phyloP scores from a whole-genome alignment of 73 alveolate species.

The Breviolum minutum region DNA sequence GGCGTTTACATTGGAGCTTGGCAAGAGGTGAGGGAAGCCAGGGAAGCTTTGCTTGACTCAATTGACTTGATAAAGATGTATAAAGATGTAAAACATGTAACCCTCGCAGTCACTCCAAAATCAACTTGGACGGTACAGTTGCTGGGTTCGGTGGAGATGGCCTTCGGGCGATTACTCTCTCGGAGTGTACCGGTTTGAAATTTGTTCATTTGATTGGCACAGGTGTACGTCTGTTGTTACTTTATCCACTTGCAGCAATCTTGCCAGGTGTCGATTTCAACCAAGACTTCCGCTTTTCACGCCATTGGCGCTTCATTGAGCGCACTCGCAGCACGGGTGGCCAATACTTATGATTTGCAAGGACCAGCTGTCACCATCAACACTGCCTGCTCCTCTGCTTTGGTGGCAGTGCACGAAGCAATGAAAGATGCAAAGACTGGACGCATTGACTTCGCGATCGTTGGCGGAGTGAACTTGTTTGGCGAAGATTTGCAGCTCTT shows the following conservation, averaged over 20 bases:
- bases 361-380: slow-evolving; percentile 38
- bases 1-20: slow-evolving; percentile 36
- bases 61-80: no score
- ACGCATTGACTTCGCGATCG: slow-evolving; percentile 19
- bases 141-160: no score
- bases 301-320: not conserved
- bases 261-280: not conserved
- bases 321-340: slow-evolving; percentile 15
- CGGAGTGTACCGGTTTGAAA: no score
- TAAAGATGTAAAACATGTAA: no score
- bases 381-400: slow-evolving; percentile 75
- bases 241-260: not conserved
- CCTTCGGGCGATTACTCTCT: no score
- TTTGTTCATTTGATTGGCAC: no score
- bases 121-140: no score
- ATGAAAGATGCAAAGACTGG: slow-evolving; percentile 14
- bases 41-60: no score
- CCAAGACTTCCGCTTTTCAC: not conserved
- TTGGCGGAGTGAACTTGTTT: slow-evolving; percentile 56
- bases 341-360: slow-evolving; percentile 24
- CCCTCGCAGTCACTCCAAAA: not conserved
- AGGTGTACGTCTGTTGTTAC: no score
- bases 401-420: slow-evolving; percentile 55
- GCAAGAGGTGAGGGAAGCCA: not conserved
- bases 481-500: slow-evolving; percentile 47